Conservation (phyloP, 1,139 yeast species). For the Magnusiomyces suaveolens region DNA sequence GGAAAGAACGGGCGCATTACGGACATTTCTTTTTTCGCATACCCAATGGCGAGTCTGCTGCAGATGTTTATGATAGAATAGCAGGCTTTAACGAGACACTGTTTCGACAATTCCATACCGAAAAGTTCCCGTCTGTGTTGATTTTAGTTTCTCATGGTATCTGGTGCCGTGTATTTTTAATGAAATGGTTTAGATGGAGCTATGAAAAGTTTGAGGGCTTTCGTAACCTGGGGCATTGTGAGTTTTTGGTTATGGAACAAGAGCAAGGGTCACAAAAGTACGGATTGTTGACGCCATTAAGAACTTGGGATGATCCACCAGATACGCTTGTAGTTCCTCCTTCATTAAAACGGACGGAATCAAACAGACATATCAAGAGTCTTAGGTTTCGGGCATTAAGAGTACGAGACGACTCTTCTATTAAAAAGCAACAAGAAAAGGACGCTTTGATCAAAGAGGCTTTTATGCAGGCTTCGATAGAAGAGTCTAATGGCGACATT, state of each 20-base stretch:
- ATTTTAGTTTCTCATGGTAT: slow-evolving; percentile 88
- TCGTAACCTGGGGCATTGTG: slow-evolving; percentile 76
- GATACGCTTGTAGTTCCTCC: slow-evolving; percentile 6
- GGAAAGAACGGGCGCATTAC: slow-evolving; percentile 76
- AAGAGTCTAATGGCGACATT: background rate
- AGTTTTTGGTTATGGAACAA: slow-evolving; percentile 67
- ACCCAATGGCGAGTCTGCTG: slow-evolving; percentile 91
- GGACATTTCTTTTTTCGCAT: slow-evolving; percentile 89
- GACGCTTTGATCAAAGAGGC: slow-evolving; percentile 12
- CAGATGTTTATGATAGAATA: slow-evolving; percentile 85
- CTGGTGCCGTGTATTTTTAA: slow-evolving; percentile 82
- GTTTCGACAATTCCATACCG: slow-evolving; percentile 64
- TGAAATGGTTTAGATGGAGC: slow-evolving; percentile 90
- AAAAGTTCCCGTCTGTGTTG: slow-evolving; percentile 59
- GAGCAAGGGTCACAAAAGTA: slow-evolving; percentile 25
- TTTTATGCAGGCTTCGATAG: slow-evolving; percentile 7
- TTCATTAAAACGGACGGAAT: background rate
- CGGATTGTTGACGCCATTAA: slow-evolving; percentile 25
- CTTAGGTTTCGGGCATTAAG: slow-evolving; percentile 7
- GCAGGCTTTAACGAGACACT: slow-evolving; percentile 83
- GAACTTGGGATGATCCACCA: slow-evolving; percentile 31
- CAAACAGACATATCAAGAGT: slow-evolving; percentile 6
- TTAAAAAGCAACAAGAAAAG: slow-evolving; percentile 11
- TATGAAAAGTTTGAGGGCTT: slow-evolving; percentile 80
- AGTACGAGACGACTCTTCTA: slow-evolving; percentile 11